These are phyloP conservation scores for Colletotrichum sp. DNA, from an alignment of 2,329 filamentous ascomycete species.

Conservation along the genomic window DNA sequence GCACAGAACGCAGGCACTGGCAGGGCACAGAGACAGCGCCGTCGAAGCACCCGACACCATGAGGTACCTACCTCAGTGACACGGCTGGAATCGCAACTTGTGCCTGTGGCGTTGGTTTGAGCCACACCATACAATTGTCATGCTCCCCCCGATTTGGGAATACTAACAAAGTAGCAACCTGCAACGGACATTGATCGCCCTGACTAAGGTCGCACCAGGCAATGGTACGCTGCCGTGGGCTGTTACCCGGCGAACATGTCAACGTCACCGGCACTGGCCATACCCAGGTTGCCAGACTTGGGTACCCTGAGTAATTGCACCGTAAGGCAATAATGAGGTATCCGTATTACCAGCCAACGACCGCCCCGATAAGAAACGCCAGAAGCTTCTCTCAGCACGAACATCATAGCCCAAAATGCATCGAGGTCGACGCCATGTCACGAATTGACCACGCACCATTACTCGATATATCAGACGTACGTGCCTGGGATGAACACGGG, in stretches of 20 bases:
- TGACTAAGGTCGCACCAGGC: neutral
- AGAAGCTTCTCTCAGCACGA: neutral
- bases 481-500: neutral
- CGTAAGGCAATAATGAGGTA: neutral
- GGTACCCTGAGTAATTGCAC: neutral
- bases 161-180: neutral
- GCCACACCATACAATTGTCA: neutral
- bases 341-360: neutral
- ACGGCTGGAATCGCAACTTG: neutral
- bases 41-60: neutral
- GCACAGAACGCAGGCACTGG: neutral
- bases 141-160: neutral
- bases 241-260: neutral
- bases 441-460: neutral
- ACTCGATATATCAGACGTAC: neutral
- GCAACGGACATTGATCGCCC: neutral
- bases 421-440: neutral
- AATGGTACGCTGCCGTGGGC: neutral
- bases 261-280: neutral
- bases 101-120: constrained; percentile 8
- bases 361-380: neutral
- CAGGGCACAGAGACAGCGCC: neutral
- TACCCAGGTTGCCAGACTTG: neutral
- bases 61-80: neutral
- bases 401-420: neutral